phyloP scores from a whole-genome alignment of 2,329 filamentous ascomycete species.

The Aspergillus phoenicis region DNA sequence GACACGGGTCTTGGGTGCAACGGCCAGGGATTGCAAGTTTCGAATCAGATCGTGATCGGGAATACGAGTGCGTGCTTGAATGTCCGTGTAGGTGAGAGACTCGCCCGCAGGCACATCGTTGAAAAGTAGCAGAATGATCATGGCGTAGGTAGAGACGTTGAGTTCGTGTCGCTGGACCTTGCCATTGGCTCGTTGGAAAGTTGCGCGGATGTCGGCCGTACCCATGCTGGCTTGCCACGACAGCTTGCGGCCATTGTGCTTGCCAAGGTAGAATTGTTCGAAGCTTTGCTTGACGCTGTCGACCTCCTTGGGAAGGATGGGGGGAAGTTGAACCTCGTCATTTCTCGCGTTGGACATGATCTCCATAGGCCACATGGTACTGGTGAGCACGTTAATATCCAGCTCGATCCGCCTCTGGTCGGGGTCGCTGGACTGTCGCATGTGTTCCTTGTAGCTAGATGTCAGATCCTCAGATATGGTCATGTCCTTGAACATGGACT shows the following conservation, averaged over 20 bases:
- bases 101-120: constrained; percentile 67
- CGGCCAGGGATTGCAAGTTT: constrained; percentile 77
- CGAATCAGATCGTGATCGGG: constrained; percentile 72
- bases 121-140: constrained; percentile 87
- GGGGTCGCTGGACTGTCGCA: constrained; percentile 58
- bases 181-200: constrained; percentile 70
- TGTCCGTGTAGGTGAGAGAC: constrained; percentile 69
- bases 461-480: constrained; percentile 82
- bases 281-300: constrained; percentile 79
- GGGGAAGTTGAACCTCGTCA: constrained; percentile 51
- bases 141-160: constrained; percentile 88
- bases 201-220: constrained; percentile 82
- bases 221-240: constrained; percentile 80
- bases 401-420: constrained; percentile 73
- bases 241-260: constrained; percentile 83
- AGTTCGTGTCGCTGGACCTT: constrained; percentile 82
- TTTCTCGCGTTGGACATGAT: constrained; percentile 68
- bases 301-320: constrained; percentile 75
- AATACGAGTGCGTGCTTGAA: constrained; percentile 80
- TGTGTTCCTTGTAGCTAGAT: constrained; percentile 71
- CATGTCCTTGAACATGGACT: constrained; percentile 98
- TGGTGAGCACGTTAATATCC: constrained; percentile 81
- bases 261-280: constrained; percentile 82
- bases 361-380: constrained; percentile 93
- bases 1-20: constrained; percentile 80